phyloP scores from a whole-genome alignment of 2,329 filamentous ascomycete genomes.

The Penicillium sumatraense region DNA sequence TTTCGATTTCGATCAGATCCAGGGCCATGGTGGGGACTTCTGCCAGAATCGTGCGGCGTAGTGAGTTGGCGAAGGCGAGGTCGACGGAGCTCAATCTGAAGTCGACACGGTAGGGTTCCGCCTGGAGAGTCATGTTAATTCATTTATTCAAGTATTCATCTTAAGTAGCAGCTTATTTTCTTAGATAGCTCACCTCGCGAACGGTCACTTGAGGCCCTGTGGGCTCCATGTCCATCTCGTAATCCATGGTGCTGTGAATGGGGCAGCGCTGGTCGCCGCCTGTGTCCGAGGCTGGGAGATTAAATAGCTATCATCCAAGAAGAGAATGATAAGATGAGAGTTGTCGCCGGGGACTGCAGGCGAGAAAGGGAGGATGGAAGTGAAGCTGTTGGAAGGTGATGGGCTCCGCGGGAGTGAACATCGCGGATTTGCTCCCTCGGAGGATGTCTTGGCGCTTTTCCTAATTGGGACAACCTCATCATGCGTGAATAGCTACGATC shows the following conservation, averaged over 20 bases:
- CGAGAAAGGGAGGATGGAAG: background rate
- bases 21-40: conserved; percentile 95
- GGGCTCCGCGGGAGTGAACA: conserved; percentile 7
- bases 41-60: conserved; percentile 87
- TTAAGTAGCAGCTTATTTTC: background rate
- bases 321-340: background rate
- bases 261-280: conserved; percentile 29
- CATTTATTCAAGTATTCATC: background rate
- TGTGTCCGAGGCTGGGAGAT: conserved; percentile 8
- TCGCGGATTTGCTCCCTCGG: conserved; percentile 30
- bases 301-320: conserved; percentile 10
- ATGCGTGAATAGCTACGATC: too few species aligned
- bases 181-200: conserved; percentile 43
- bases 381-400: conserved; percentile 9
- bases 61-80: conserved; percentile 87
- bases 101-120: conserved; percentile 79
- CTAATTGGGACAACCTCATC: conserved; percentile 23
- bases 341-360: background rate
- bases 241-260: conserved; percentile 42
- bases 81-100: conserved; percentile 91
- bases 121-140: conserved; percentile 54
- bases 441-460: conserved; percentile 29
- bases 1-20: conserved; percentile 89
- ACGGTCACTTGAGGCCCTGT: conserved; percentile 54
- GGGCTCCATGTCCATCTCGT: conserved; percentile 55